Conservation (phyloP, 169 alveolate genomes). For the Ichthyophthirius multifiliis region DNA sequence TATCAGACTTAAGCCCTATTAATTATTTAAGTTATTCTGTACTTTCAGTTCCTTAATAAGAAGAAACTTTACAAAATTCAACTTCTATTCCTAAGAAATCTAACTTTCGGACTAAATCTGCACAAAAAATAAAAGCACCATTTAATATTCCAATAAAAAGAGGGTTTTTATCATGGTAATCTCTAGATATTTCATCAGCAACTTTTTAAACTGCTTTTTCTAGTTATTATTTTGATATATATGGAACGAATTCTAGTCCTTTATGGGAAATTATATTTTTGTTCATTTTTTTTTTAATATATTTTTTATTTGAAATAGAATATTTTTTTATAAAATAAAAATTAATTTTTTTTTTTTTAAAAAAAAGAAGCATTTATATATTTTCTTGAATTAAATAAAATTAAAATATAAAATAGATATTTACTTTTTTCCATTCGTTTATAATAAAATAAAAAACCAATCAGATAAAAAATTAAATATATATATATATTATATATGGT, state of each 20-base stretch:
- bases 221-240: background rate
- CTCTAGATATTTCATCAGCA: slow-evolving; percentile 29
- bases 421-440: too few relatives aligned
- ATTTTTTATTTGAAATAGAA: too few relatives aligned
- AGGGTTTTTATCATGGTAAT: slow-evolving; percentile 35
- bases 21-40: slow-evolving; percentile 29
- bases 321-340: too few relatives aligned
- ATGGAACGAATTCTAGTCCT: background rate
- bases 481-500: too few relatives aligned
- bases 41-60: slow-evolving; percentile 22
- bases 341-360: too few relatives aligned
- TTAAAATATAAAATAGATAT: too few relatives aligned
- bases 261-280: background rate
- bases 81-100: slow-evolving; percentile 11
- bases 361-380: too few relatives aligned
- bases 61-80: slow-evolving; percentile 31
- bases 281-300: too few relatives aligned
- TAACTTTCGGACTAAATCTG: slow-evolving; percentile 30
- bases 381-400: too few relatives aligned
- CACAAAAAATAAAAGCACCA: slow-evolving; percentile 37
- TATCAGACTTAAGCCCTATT: slow-evolving; percentile 21
- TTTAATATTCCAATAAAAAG: slow-evolving; percentile 40
- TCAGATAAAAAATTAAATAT: too few relatives aligned
- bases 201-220: background rate
- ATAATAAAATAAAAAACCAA: too few relatives aligned